Percentiles rank a stretch among this genome's conserved stretches.
phyloP scores from a whole-genome alignment of 2,329 filamentous ascomycete genomes.

The Fonsecaea monophora region DNA sequence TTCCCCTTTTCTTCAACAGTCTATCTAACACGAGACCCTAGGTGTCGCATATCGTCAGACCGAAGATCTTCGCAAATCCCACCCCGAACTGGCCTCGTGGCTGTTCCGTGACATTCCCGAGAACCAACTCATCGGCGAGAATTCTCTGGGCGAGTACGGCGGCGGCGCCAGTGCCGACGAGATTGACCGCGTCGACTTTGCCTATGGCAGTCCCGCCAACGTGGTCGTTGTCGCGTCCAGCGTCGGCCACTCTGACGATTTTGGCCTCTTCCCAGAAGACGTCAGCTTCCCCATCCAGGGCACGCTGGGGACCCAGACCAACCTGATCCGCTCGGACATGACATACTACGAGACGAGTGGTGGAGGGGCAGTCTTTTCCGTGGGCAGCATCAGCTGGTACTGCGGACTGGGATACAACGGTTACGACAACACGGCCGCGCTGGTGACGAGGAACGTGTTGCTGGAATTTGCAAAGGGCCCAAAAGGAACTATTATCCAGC shows the following conservation, averaged over 20 bases:
- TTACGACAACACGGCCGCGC: too few species aligned
- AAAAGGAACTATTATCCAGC: too few species aligned
- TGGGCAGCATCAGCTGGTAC: constrained; percentile 44
- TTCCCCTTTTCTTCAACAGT: too few species aligned
- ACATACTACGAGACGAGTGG: constrained; percentile 39
- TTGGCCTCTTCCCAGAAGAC: constrained; percentile 30
- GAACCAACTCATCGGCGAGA: constrained; percentile 35
- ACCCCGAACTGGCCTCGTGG: constrained; percentile 25
- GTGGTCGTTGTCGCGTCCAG: constrained; percentile 41
- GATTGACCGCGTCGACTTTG: constrained; percentile 46
- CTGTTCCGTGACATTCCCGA: constrained; percentile 37
- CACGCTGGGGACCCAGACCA: constrained; percentile 41
- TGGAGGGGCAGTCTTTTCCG: constrained; percentile 41
- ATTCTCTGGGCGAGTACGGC: constrained; percentile 38
- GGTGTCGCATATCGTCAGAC: constrained; percentile 41
- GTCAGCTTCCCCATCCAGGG: constrained; percentile 6
- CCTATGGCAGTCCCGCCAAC: constrained; percentile 43
- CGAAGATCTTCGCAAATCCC: constrained; percentile 21
- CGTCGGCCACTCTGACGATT: constrained; percentile 29
- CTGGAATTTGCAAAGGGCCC: too few species aligned
- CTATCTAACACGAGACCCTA: constrained; percentile 31
- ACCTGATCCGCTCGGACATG: constrained; percentile 41
- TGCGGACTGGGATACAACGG: constrained; percentile 23
- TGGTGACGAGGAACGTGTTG: too few species aligned
- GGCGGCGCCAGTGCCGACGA: constrained; percentile 47